Evolutionary conservation across 2,329 filamentous ascomycete genomes (phyloP), one percentile per base, ranked within the genome.

Genomic region (Cryphonectria carpinicola): DNA sequence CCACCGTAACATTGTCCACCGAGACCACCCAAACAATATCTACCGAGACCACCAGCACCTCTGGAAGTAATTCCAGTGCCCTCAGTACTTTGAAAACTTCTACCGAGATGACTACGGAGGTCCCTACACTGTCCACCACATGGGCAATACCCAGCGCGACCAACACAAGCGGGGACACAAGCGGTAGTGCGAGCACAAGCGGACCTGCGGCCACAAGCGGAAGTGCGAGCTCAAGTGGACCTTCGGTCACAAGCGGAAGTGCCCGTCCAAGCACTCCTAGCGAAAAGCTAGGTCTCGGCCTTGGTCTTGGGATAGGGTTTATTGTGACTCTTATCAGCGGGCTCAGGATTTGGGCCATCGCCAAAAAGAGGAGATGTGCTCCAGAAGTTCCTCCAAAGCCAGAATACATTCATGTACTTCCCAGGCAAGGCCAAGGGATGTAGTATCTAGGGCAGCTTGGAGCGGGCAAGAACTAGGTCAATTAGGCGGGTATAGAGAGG

Each of bases 221-320:
- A 28, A 28, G 28, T 28, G 28, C 28, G 28, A 7, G n/a, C 8
- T 17, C 6, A 39, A 25, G n/a, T n/a, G n/a, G n/a, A n/a, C n/a
- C n/a, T n/a, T n/a, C n/a, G n/a, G n/a, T n/a, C n/a, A n/a, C n/a
- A n/a, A n/a, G n/a, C n/a, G n/a, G n/a, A 28, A 28, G 10, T 41
- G 35, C 61, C 7, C 4, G 43, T 28, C 4, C 37, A 14, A 39
- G 1, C 39, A 46, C 37, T 19, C 17, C n/a, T 22, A 39, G 61
- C 39, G 19, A 39, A 17, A 46, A 32, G n/a, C 61, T 64, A 13
- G 61, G 35, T 3, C 13, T 64, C 10, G 61, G 61, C 14, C 61
- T 64, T 64, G 61, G 61, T 10, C n/a, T 64, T 13, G 61, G 61
- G 25, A 64, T 64, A 46, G 61, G 61, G 19, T 6, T 28, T 17